These are phyloP conservation scores for Xenosphaeropsis pyriputrescens DNA, from an alignment of 2,329 filamentous ascomycete species.

Conservation along the genomic window DNA sequence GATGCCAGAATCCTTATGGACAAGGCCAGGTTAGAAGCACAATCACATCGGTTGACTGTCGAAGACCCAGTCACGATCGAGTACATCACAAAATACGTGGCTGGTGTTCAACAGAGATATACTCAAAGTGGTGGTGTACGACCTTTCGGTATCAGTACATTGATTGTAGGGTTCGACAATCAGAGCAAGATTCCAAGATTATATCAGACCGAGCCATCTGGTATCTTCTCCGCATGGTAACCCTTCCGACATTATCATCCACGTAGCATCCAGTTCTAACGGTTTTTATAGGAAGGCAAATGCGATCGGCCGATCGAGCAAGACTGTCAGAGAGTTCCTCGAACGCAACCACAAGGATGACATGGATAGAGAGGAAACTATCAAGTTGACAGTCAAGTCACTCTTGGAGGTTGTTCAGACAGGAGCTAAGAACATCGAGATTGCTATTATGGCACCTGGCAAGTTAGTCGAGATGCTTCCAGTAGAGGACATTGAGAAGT, in stretches of 20 bases:
- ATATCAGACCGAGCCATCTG: slow-evolving; percentile 98
- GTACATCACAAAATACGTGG: slow-evolving; percentile 98
- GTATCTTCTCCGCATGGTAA: slow-evolving; percentile 97
- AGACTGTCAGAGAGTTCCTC: slow-evolving; percentile 96
- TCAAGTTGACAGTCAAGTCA: slow-evolving; percentile 96
- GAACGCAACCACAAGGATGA: slow-evolving; percentile 98
- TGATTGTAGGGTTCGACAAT: slow-evolving; percentile 97
- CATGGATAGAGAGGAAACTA: slow-evolving; percentile 92
- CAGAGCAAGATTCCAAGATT: slow-evolving; percentile 77
- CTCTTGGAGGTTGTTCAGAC: slow-evolving; percentile 96
- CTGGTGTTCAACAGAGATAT: slow-evolving; percentile 95
- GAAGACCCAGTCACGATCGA: slow-evolving; percentile 97
- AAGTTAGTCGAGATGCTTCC: slow-evolving; percentile 87
- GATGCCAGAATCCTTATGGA: slow-evolving; percentile 96
- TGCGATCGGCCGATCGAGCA: slow-evolving; percentile 94
- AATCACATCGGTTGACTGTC: slow-evolving; percentile 91
- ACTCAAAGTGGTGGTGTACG: slow-evolving; percentile 96
- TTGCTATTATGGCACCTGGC: slow-evolving; percentile 91
- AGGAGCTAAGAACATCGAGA: slow-evolving; percentile 98
- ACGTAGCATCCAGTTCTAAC: slow-evolving; percentile 4
- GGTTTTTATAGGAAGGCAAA: slow-evolving; percentile 74
- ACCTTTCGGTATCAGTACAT: slow-evolving; percentile 95
- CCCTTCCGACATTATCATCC: slow-evolving; percentile 13
- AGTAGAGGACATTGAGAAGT: slow-evolving; percentile 89
- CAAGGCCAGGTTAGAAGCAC: slow-evolving; percentile 92